These are phyloP conservation scores for Dichomitus squalens DNA, from an alignment of 1,284 basidiomycete genomes.

Conservation along the genomic window DNA sequence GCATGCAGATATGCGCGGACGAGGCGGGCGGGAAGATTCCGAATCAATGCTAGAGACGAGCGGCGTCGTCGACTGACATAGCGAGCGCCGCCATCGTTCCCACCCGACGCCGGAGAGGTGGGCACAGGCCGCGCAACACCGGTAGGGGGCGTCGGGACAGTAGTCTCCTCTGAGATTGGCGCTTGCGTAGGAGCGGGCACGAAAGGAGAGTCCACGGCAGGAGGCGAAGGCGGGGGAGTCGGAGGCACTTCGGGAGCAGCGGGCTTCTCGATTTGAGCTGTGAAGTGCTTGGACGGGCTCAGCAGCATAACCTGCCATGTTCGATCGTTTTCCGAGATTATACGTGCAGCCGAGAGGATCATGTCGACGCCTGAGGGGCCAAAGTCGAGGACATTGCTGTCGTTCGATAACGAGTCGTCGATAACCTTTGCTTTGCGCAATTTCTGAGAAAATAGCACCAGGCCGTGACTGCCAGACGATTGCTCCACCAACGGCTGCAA, in stretches of 20 bases:
- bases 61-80: not conserved
- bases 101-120: not conserved
- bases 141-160: not conserved
- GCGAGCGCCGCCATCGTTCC: not conserved
- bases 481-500: not conserved
- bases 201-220: not conserved
- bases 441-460: conserved; percentile 10
- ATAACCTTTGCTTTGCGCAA: not conserved
- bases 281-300: conserved; percentile 1
- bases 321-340: not conserved
- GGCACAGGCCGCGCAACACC: not conserved
- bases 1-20: conserved; percentile 19
- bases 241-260: conserved; percentile 12
- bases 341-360: conserved; percentile 5
- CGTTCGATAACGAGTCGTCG: not conserved
- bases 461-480: conserved; percentile 1
- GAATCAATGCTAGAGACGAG: conserved; percentile 8
- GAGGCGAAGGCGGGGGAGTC: conserved; percentile 29
- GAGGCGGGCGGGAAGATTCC: conserved; percentile 7
- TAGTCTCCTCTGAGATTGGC: not conserved
- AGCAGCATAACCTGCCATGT: conserved; percentile 5
- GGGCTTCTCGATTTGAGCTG: not conserved
- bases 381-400: not conserved
- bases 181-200: not conserved
- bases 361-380: conserved; percentile 9